Evolutionary conservation across 371 early-diverging fungal species (phyloP), one percentile per base, ranked within the genome.

Genomic region (Haplosporangium sp.): DNA sequence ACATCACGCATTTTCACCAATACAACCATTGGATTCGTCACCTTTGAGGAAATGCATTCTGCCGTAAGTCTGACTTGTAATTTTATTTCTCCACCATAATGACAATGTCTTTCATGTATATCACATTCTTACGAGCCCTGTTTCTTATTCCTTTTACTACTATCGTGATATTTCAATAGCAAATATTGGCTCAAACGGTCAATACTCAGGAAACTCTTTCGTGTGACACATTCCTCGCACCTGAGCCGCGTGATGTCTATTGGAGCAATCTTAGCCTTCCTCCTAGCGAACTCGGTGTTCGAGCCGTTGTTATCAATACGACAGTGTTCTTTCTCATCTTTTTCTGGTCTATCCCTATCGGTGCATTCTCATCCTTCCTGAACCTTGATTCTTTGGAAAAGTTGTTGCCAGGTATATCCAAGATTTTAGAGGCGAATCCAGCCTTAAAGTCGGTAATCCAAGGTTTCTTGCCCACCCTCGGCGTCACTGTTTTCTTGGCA

Each of bases 161-260:
- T 67, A 52, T 56, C 2, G 27, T 27, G 27, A 27, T 27, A 40
- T 58, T 40, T 44, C 13, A 44, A n/a, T 88, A 92, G 82, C 89
- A 90, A 59, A 82, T 91, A 19, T 79, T 92, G 61, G 89, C 91
- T 13, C 91, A 91, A 67, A 87, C 88, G 6, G 86, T 89, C 20
- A 88, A 88, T 42, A 85, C 85, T 13, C 85, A 86, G 66, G 88
- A 89, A 55, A 93, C 95, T 0, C 92, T 93, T 62, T 86, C 91
- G 8, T 91, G 92, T 72, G 84, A 90, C 66, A 90, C 93, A 0
- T 83, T 85, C 37, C 85, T 93, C 83, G 97, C 97, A 9, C 96
- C 97, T 0, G 97, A 97, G 71, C 98, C 98, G 35, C 91, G 97
- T 48, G 97, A 96, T 77, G 84, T 98, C 17, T 87, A 92, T 71